Evolutionary conservation across 164 flowering plant species (phyloP).

Genomic region (Nymphaea colorata): DNA sequence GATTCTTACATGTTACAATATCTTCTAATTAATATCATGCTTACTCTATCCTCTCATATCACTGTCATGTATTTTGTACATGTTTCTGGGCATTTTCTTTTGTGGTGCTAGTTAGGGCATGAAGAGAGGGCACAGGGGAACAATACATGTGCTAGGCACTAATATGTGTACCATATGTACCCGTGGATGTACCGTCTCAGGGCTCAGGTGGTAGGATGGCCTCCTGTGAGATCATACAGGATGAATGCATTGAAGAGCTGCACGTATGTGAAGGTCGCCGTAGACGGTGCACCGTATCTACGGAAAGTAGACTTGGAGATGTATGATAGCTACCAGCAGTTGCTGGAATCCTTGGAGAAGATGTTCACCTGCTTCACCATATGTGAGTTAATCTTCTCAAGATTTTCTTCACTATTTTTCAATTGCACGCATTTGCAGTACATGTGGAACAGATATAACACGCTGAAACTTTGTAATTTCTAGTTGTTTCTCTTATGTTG

Average conservation of each 20-base stretch:
- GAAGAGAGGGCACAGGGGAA: neutral
- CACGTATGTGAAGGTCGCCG: slow-evolving; percentile 52
- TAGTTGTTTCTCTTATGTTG: too few species aligned
- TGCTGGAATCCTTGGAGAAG: slow-evolving; percentile 25
- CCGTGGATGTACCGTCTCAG: slow-evolving; percentile 8
- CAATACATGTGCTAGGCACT: neutral
- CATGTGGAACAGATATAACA: too few species aligned
- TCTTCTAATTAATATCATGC: too few species aligned
- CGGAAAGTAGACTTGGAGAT: slow-evolving; percentile 51
- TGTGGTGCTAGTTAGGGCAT: too few species aligned
- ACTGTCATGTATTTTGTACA: neutral
- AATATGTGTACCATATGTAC: neutral
- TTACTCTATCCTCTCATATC: too few species aligned
- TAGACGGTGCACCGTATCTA: slow-evolving; percentile 70
- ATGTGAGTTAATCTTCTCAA: slow-evolving; percentile 15
- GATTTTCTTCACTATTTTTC: too few species aligned
- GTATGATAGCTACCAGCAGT: slow-evolving; percentile 30
- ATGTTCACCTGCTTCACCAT: slow-evolving; percentile 39
- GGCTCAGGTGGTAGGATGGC: slow-evolving; percentile 57
- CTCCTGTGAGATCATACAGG: slow-evolving; percentile 55
- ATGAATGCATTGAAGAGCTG: slow-evolving; percentile 53
- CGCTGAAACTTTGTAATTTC: too few species aligned
- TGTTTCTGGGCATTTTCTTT: neutral
- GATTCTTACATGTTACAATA: too few species aligned
- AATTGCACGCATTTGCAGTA: too few species aligned